phyloP scores from a whole-genome alignment of 208 protist species.

The Trypanosoma conorhini region DNA sequence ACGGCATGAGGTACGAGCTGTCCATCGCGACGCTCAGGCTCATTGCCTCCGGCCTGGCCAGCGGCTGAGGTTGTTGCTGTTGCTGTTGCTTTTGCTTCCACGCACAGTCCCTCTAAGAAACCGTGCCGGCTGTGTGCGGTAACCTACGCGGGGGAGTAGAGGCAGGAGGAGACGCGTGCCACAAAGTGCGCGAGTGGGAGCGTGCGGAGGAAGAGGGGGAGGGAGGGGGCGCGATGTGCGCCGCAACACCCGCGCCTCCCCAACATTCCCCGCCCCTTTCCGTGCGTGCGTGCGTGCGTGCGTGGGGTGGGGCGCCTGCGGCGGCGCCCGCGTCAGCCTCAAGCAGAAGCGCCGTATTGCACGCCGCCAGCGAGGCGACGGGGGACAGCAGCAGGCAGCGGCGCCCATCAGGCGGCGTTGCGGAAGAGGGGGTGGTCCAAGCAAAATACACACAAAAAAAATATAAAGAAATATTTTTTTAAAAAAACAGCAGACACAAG shows the following conservation, averaged over 20 bases:
- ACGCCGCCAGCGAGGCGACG: not conserved
- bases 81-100: not conserved
- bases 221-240: not conserved
- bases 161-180: not conserved
- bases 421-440: not conserved
- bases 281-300: not conserved
- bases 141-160: not conserved
- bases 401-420: not conserved
- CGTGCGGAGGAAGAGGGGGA: not conserved
- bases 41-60: constrained; percentile 3
- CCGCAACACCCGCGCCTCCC: not conserved
- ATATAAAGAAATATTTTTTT: constrained; percentile 1
- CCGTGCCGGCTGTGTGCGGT: not conserved
- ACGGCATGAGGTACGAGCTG: constrained; percentile 48
- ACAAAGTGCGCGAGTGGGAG: not conserved
- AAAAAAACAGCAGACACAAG: constrained; percentile 1
- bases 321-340: not conserved
- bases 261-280: not conserved
- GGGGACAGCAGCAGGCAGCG: not conserved
- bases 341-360: not conserved
- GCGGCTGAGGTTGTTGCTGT: not conserved
- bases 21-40: not conserved
- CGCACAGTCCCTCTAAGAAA: not conserved
- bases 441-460: not conserved
- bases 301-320: too few species aligned